Base-by-base conservation (phyloP, 345 rosid species). In the Sisymbrium altissimum region DNA sequence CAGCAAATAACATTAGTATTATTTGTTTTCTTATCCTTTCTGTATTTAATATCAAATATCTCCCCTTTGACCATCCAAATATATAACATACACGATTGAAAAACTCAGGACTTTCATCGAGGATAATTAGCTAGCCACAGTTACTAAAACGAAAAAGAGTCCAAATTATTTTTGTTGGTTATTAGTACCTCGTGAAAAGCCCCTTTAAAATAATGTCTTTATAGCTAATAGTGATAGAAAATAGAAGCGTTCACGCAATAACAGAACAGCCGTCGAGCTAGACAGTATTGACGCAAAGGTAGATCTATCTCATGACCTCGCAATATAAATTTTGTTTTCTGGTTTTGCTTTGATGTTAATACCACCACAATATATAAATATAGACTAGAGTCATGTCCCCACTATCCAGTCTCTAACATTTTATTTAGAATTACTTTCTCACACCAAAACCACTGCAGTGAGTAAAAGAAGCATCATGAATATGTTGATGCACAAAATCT, bases 161-260 rank as follows among this genome's bases (percentile, higher is more conserved):
- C 33, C 1, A 17, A 17, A 17, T 9, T 18, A 3, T 46, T 10
- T 18, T 46, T 7, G 25, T 3, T 46, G 1, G 19, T 19, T 17
- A 18, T 3, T 19, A 10, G 7, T 13, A 19, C 23, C 27, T 19
- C 3, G 29, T 49, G 25, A 46, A 46, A 46, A 21, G 8, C 3
- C 38, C 10, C 50, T 41, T 9, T 21, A 45, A 60, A 49, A 61
- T 15, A 38, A 49, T 60, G 11, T 36, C 1, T 69, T 30, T 58
- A 32, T 19, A 14, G 7, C 39, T 32, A 19, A 36, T 36, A 30
- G 43, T 74, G 50, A 66, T 9, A 39, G 53, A 46, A 57, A 41
- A 66, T 9, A 39, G 53, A 46, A 57, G 68, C 46, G 46, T 74
- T 66, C 68, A 74, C 72, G 73, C 78, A 73, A 73, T 45, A 49